These are phyloP conservation scores for Suhomyces kilbournensis DNA, from an alignment of 805 yeast genomes.

Conservation along the genomic window DNA sequence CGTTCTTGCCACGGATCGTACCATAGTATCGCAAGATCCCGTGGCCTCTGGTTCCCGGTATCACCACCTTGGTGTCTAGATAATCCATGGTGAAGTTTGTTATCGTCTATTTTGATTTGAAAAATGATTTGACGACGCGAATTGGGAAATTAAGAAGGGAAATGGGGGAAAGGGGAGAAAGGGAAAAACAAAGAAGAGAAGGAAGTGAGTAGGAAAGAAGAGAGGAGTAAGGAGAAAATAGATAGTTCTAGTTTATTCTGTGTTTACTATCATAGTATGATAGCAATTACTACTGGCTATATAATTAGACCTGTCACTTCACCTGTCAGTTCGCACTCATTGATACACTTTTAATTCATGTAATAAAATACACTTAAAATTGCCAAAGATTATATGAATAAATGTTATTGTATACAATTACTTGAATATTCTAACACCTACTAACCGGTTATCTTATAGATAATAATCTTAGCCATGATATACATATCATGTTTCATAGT, in stretches of 20 bases:
- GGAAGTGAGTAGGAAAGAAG: neutral
- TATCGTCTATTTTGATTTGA: neutral
- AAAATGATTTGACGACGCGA: neutral
- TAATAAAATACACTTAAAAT: no score
- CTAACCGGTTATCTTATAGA: no score
- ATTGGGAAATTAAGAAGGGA: neutral
- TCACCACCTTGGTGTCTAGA: conserved; percentile 36
- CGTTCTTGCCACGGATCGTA: conserved; percentile 63
- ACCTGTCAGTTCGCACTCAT: neutral
- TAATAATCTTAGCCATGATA: no score
- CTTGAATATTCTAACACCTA: no score
- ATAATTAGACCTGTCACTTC: neutral
- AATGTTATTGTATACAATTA: no score
- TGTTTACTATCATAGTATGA: neutral
- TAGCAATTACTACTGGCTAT: neutral
- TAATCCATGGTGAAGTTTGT: conserved; percentile 13
- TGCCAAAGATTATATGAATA: no score
- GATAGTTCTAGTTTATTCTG: neutral
- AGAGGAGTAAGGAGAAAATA: neutral
- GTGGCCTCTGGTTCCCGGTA: conserved; percentile 65
- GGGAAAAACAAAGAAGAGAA: no score
- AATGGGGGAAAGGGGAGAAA: neutral
- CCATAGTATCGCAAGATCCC: conserved; percentile 76
- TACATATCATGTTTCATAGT: no score
- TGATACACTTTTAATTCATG: neutral